A percentile compares a stretch with the other conserved stretches of the same genome.
Evolutionary conservation across 2,329 filamentous ascomycete genomes (phyloP).

Genomic region (Colletotrichum sp.): DNA sequence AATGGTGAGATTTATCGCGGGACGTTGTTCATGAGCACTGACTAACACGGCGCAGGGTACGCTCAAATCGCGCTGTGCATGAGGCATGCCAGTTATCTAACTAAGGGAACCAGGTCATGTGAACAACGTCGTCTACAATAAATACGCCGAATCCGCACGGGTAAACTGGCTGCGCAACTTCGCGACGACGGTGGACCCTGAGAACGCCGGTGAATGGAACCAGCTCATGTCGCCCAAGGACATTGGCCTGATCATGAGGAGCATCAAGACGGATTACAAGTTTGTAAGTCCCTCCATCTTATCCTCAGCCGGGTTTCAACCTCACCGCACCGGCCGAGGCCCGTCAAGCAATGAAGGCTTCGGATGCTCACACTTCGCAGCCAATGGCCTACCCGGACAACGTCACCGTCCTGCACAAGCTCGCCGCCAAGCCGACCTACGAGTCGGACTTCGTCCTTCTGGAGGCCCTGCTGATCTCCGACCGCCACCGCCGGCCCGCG

Average conservation of each 20-base stretch:
- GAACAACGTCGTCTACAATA: slow-evolving; percentile 84
- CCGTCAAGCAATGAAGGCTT: background rate
- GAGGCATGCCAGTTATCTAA: background rate
- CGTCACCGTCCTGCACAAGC: slow-evolving; percentile 83
- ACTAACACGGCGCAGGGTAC: slow-evolving; percentile 16
- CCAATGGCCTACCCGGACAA: slow-evolving; percentile 84
- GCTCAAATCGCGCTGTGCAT: background rate
- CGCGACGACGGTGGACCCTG: slow-evolving; percentile 64
- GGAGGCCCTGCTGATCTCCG: slow-evolving; percentile 73
- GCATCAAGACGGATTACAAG: slow-evolving; percentile 84
- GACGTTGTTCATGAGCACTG: background rate
- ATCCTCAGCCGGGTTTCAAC: no score
- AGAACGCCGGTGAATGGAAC: slow-evolving; percentile 67
- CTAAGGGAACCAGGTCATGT: slow-evolving; percentile 60
- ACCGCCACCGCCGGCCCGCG: slow-evolving; percentile 72
- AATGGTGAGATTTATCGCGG: background rate
- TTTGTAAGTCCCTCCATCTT: slow-evolving; percentile 62
- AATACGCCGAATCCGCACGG: slow-evolving; percentile 81
- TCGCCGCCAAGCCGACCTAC: slow-evolving; percentile 55
- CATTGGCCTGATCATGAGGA: slow-evolving; percentile 77
- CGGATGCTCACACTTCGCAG: slow-evolving; percentile 41
- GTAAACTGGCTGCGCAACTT: slow-evolving; percentile 80
- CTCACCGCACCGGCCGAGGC: background rate
- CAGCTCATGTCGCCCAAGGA: slow-evolving; percentile 69
- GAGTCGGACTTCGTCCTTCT: slow-evolving; percentile 56